Evolutionary conservation across 257 asterid genomes (phyloP), one percentile per base, ranked within the genome.

Genomic region (Solanum sitiens): DNA sequence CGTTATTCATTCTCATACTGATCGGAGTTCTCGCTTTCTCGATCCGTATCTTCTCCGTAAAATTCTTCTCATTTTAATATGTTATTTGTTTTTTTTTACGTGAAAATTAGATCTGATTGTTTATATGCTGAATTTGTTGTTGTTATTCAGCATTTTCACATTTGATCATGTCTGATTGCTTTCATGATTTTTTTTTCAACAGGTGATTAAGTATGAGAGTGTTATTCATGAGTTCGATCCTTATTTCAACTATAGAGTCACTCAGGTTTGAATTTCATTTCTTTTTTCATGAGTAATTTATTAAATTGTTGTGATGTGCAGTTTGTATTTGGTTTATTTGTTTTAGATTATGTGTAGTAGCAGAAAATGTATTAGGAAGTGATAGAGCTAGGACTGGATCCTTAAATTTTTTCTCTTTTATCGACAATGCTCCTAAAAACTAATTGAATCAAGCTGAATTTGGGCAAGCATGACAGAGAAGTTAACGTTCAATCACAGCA

Each of bases 211-310:
- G 92, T 97, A 97, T 91, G 99, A 95, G 94, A 97, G 99, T 87
- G 98, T 97, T 15, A 97, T 97, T 88, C 99, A 97, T 30, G 99
- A 97, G 90, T 97, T 97, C 88, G 99, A 97, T 92, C 98, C 99
- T 83, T 97, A 97, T 89, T 97, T 97, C 96, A 97, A 97, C 89
- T 97, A 97, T 86, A 94, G 99, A 92, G 98, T 97, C 89, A 97
- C 99, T n/a, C 99, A 95, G 98, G 99, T 97, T 86, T 83, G 95
- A 7, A 79, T 88, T 87, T 71, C 87, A 15, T 79, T 45, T 10
- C 6, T 8, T 37, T 74, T 35, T 35, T 18, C 80, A 70, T 1
- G 76, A 15, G 42, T 15, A 35, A 0, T 35, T 20, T 20, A 35
- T 32, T 71, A 0, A 0, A 74, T 74, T 74, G 3, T 10, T 74